Evolutionary conservation across 257 asterid species (phyloP).

Genomic region (Cinchona pubescens): DNA sequence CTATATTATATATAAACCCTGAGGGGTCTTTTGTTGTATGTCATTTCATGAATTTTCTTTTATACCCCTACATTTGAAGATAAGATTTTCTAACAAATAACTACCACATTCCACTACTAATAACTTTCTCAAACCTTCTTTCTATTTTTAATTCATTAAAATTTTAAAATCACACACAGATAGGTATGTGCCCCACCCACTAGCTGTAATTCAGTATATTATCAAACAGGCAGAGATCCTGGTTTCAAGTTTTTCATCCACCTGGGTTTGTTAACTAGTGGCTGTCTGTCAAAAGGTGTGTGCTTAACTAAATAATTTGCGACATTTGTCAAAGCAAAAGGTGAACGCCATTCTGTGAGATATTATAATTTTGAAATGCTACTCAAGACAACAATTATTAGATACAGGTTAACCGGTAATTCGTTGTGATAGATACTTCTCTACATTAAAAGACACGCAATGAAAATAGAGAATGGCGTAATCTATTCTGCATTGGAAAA

Average conservation of each 20-base stretch:
- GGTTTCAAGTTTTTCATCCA: background rate
- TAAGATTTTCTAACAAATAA: too few relatives aligned
- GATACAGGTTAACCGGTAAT: background rate
- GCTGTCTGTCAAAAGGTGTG: background rate
- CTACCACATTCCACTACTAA: too few relatives aligned
- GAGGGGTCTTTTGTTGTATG: too few relatives aligned
- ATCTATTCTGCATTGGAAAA: background rate
- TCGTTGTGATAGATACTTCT: background rate
- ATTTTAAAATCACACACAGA: too few relatives aligned
- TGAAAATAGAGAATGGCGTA: background rate
- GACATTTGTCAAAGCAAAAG: background rate
- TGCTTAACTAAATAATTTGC: background rate
- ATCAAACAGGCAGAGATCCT: background rate
- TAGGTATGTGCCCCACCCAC: too few relatives aligned
- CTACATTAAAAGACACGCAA: background rate
- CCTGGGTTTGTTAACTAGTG: too few relatives aligned
- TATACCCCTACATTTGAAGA: too few relatives aligned
- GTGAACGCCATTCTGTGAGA: background rate
- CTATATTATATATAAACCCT: too few relatives aligned
- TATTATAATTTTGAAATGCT: background rate
- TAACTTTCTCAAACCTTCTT: too few relatives aligned
- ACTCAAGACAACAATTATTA: background rate
- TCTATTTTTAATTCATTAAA: too few relatives aligned
- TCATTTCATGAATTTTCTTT: too few relatives aligned
- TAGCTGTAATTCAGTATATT: background rate